Evolutionary conservation across 345 rosid species (phyloP), one percentile per base, ranked within the genome.

Genomic region (Eucalyptus polybractea): DNA sequence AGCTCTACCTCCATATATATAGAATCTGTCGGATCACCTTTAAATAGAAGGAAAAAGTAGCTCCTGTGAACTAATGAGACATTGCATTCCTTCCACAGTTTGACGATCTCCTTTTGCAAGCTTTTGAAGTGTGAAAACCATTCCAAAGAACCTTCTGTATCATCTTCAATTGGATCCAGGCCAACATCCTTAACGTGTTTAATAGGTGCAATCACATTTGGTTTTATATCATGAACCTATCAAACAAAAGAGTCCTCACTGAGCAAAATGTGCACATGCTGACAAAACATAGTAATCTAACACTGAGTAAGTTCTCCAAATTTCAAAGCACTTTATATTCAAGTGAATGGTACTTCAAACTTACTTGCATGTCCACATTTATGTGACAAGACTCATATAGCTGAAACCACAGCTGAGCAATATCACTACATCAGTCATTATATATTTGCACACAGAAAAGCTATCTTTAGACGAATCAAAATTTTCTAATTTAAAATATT

Each of bases 1-100:
- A 91, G 96, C 92, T 97, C 99, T 37, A 96, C 98, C 90, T 97
- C 98, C 98, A 95, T 93, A 91, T 96, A 96, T 88, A 96, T 92
- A 21, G 96, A 94, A 91, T 97, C 97, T 60, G 94, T 90, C n/a
- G 88, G 87, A 53, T 91, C 90, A 5, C 90, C 91, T 58, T 80
- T 69, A 42, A 69, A 89, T 3, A 89, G 88, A 54, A 89, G 88
- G 88, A 87, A 69, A 54, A 54, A 54, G 58, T 54, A 54, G 58
- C 24, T 54, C 25, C 58, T 21, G 25, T 54, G 58, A 54, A 54
- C 58, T 54, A 54, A 54, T 54, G 58, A 54, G 58, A 54, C 58
- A 21, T 21, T 54, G 58, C 58, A 17, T 54, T 54, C 25, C 25
- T 21, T 54, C 58, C 58, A 54, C 25, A 54, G 4, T 54, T 54